These are phyloP conservation scores for Conticribra weissflogii DNA, from an alignment of 108 stramenopile genomes.

Conservation along the genomic window DNA sequence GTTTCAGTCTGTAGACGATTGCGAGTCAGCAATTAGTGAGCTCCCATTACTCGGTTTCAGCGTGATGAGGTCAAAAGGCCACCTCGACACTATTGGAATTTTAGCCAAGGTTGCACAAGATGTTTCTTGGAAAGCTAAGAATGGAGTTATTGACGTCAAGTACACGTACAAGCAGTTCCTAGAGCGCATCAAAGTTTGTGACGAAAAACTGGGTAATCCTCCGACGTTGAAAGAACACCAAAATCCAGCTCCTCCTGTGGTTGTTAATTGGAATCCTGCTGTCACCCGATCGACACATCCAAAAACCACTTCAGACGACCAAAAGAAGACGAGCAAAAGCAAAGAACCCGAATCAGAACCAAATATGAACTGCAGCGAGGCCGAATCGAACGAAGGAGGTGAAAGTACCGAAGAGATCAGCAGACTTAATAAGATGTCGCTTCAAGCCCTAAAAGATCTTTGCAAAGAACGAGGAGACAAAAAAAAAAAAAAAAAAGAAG, in stretches of 20 bases:
- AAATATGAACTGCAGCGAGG: too few relatives aligned
- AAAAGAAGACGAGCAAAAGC: neutral
- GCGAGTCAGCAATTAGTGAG: slow-evolving; percentile 42
- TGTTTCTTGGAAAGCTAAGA: slow-evolving; percentile 54
- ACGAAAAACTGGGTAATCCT: slow-evolving; percentile 47
- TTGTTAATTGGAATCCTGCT: slow-evolving; percentile 19
- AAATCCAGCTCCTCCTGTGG: slow-evolving; percentile 54
- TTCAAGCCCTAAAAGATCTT: slow-evolving; percentile 42
- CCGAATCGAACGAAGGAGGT: neutral
- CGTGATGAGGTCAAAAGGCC: slow-evolving; percentile 49
- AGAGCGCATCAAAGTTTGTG: slow-evolving; percentile 27
- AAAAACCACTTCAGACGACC: slow-evolving; percentile 2
- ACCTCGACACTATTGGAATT: slow-evolving; percentile 38
- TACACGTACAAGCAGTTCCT: slow-evolving; percentile 49
- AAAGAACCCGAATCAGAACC: too few relatives aligned
- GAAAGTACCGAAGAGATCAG: slow-evolving; percentile 7
- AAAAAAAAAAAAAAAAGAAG: slow-evolving; percentile 53
- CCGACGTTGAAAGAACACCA: slow-evolving; percentile 40
- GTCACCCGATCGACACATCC: too few relatives aligned
- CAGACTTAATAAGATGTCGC: slow-evolving; percentile 41
- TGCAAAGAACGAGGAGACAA: slow-evolving; percentile 56
- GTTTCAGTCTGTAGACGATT: slow-evolving; percentile 52
- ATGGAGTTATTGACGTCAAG: slow-evolving; percentile 39
- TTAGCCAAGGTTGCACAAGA: slow-evolving; percentile 46
- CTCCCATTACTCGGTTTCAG: slow-evolving; percentile 47